Conservation (phyloP, 2,329 filamentous ascomycete genomes). For the Fusarium paranaense region DNA sequence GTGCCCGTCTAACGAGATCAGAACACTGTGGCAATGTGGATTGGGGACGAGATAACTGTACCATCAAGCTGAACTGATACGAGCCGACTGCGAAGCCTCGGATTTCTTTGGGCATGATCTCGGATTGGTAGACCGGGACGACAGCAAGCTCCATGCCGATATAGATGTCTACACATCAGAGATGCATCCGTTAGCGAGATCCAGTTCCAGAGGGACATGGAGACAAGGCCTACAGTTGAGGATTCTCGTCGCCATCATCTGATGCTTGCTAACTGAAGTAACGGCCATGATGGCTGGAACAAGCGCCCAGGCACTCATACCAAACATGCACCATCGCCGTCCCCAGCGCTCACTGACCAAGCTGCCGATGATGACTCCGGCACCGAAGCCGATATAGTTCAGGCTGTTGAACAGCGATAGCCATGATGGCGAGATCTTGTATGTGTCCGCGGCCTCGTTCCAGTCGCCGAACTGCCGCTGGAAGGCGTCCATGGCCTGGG, state of each 20-base stretch:
- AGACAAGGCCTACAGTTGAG: not conserved
- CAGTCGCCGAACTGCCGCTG: conserved; percentile 46
- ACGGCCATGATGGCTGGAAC: conserved; percentile 10
- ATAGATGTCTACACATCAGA: not conserved
- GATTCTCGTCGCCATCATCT: conserved; percentile 20
- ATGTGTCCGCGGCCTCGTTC: conserved; percentile 11
- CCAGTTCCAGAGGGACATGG: not conserved
- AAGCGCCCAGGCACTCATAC: conserved; percentile 49
- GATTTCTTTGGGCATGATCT: conserved; percentile 38
- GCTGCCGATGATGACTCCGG: conserved; percentile 13
- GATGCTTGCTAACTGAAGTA: conserved; percentile 6
- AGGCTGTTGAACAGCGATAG: not conserved
- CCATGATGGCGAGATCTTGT: not conserved
- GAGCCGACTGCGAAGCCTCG: conserved; percentile 41
- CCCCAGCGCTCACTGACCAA: conserved; percentile 30
- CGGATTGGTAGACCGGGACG: conserved; percentile 49
- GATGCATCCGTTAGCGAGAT: not conserved
- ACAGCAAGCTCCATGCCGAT: conserved; percentile 27
- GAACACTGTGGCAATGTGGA: not conserved
- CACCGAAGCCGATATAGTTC: not conserved
- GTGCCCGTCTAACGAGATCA: not conserved
- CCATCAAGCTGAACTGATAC: not conserved
- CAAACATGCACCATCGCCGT: conserved; percentile 41
- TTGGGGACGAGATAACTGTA: not conserved
- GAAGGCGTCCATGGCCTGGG: conserved; percentile 50